Percentiles rank a stretch among this genome's conserved stretches.
Conservation (phyloP, 2,329 filamentous ascomycete genomes). For the Colletotrichum incanum region DNA sequence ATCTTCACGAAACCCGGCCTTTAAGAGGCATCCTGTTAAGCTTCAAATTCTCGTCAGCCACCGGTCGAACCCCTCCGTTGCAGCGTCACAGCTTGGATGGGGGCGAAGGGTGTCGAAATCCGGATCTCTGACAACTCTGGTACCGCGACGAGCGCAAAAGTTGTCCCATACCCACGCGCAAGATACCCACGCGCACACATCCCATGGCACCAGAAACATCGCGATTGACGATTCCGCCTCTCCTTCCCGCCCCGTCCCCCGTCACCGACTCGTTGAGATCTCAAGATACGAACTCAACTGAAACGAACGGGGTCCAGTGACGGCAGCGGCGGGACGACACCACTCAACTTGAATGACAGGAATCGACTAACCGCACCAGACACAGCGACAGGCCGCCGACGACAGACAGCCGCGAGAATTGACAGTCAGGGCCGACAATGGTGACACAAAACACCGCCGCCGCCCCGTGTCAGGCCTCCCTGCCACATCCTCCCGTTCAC, state of each 20-base stretch:
- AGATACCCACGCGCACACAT: background rate
- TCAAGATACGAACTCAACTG: constrained; percentile 40
- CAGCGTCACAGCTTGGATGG: constrained; percentile 14
- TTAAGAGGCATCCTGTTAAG: constrained; percentile 25
- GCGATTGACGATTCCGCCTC: constrained; percentile 25
- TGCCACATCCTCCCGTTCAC: constrained; percentile 15
- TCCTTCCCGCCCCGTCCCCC: background rate
- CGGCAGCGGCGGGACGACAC: background rate
- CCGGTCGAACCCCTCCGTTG: constrained; percentile 12
- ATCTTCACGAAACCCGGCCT: constrained; percentile 11
- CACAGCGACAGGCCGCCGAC: background rate
- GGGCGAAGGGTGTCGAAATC: constrained; percentile 4
- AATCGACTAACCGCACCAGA: background rate
- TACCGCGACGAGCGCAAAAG: constrained; percentile 1
- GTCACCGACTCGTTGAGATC: background rate
- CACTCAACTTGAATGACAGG: background rate
- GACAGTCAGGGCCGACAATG: constrained; percentile 1
- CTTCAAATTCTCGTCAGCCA: constrained; percentile 8
- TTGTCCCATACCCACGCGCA: constrained; percentile 16
- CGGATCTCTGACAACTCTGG: constrained; percentile 21
- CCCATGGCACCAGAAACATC: constrained; percentile 22
- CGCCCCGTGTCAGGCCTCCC: constrained; percentile 35
- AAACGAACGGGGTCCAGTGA: constrained; percentile 23
- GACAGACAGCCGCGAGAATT: background rate
- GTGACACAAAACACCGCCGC: constrained; percentile 5